These are phyloP conservation scores for Fusarium pseudoanthophilum DNA, from an alignment of 2,329 filamentous ascomycete genomes.

Conservation along the genomic window DNA sequence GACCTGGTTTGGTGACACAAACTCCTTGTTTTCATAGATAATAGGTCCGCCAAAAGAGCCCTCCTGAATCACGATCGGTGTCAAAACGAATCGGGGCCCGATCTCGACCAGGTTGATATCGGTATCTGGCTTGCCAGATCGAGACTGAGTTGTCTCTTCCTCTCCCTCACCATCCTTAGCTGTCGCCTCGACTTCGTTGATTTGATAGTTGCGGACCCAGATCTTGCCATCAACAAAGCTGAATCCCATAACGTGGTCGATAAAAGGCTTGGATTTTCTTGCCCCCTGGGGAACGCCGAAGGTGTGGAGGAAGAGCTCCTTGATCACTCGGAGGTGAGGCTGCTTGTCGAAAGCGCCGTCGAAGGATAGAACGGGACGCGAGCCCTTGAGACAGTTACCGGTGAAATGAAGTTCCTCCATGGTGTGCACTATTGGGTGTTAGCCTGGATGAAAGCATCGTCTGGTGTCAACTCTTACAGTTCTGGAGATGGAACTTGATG, in stretches of 20 bases:
- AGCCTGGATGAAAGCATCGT: slow-evolving; percentile 21
- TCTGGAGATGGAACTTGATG: slow-evolving; percentile 79
- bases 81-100: slow-evolving; percentile 90
- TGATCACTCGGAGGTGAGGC: slow-evolving; percentile 83
- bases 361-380: slow-evolving; percentile 89
- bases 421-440: slow-evolving; percentile 76
- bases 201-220: slow-evolving; percentile 95
- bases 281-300: slow-evolving; percentile 93
- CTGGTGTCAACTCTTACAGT: slow-evolving; percentile 59
- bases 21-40: slow-evolving; percentile 98
- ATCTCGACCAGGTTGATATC: slow-evolving; percentile 91
- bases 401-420: slow-evolving; percentile 98
- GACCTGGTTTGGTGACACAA: slow-evolving; percentile 95
- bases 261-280: slow-evolving; percentile 91
- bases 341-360: slow-evolving; percentile 86
- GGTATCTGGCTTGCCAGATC: slow-evolving; percentile 63
- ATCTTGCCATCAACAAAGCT: slow-evolving; percentile 92
- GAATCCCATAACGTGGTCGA: slow-evolving; percentile 95
- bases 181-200: slow-evolving; percentile 81
- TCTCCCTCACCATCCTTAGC: slow-evolving; percentile 53
- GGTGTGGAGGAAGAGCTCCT: slow-evolving; percentile 88
- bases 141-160: slow-evolving; percentile 56
- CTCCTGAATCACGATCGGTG: slow-evolving; percentile 94
- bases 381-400: slow-evolving; percentile 95
- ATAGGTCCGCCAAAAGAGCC: slow-evolving; percentile 95